Evolutionary conservation across 2,329 filamentous ascomycete genomes (phyloP).

Genomic region (Nigrospora oryzae): DNA sequence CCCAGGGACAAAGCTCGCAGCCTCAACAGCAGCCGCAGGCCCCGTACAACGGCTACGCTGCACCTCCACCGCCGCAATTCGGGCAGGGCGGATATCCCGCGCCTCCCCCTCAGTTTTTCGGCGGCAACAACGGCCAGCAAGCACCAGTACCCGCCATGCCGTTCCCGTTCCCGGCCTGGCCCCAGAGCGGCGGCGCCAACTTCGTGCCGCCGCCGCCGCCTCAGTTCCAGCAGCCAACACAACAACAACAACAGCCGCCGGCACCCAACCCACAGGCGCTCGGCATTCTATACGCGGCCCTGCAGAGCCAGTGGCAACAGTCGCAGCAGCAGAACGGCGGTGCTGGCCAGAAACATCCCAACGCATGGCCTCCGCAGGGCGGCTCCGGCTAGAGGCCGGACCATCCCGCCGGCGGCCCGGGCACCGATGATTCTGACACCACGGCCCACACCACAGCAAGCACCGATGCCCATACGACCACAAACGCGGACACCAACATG

Average conservation of each 20-base stretch:
- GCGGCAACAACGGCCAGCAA: conserved; percentile 26
- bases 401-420: too few species aligned
- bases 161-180: conserved; percentile 36
- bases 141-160: conserved; percentile 26
- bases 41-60: conserved; percentile 8
- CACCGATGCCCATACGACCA: too few species aligned
- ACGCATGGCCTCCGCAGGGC: conserved; percentile 13
- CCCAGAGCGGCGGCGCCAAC: conserved; percentile 22
- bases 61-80: conserved; percentile 18
- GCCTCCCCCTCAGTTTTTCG: conserved; percentile 18
- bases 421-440: too few species aligned
- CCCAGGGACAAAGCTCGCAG: conserved; percentile 21
- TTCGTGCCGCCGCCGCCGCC: conserved; percentile 29
- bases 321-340: conserved; percentile 25
- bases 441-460: too few species aligned
- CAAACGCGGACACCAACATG: too few species aligned
- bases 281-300: conserved; percentile 36
- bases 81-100: conserved; percentile 20
- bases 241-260: conserved; percentile 22
- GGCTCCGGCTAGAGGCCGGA: background rate
- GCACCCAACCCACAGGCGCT: conserved; percentile 25
- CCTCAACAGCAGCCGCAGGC: conserved; percentile 23
- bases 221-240: conserved; percentile 25
- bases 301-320: conserved; percentile 29
- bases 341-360: conserved; percentile 20